Percentiles rank a stretch among this genome's conserved stretches.
phyloP scores from a whole-genome alignment of 192 early-diverging fungal genomes.

The Linderina pennispora region DNA sequence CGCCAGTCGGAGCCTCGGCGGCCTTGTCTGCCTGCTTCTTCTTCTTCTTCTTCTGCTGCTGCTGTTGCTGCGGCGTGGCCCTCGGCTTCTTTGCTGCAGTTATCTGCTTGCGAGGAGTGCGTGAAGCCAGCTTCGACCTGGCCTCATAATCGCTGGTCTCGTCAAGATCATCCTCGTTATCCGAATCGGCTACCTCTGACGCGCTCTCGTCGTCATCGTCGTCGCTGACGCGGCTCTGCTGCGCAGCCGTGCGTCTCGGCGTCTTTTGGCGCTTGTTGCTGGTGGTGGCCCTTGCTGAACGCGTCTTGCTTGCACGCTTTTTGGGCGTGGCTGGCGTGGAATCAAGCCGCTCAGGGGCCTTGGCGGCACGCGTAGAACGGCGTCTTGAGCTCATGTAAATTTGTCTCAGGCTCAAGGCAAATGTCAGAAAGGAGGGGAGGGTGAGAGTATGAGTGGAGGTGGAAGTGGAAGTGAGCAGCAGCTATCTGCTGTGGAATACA shows the following conservation, averaged over 20 bases:
- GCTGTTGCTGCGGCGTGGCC: conserved; percentile 9
- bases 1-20: background rate
- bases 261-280: background rate
- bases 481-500: too few species aligned
- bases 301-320: too few species aligned
- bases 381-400: conserved; percentile 27
- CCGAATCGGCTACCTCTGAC: background rate
- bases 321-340: conserved; percentile 31
- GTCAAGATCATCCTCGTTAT: conserved; percentile 10
- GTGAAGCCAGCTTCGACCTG: background rate
- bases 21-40: background rate
- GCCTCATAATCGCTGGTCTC: conserved; percentile 27
- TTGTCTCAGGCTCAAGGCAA: background rate
- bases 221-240: background rate
- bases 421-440: background rate
- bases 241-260: background rate
- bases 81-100: background rate
- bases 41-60: conserved; percentile 5
- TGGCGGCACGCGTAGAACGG: conserved; percentile 29
- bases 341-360: conserved; percentile 26
- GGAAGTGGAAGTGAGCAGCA: too few species aligned
- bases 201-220: conserved; percentile 1
- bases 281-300: conserved; percentile 21
- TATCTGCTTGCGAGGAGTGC: conserved; percentile 1
- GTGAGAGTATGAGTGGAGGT: too few species aligned